phyloP scores from a whole-genome alignment of 495 filamentous ascomycete genomes.

The Penicillium ucsense region DNA sequence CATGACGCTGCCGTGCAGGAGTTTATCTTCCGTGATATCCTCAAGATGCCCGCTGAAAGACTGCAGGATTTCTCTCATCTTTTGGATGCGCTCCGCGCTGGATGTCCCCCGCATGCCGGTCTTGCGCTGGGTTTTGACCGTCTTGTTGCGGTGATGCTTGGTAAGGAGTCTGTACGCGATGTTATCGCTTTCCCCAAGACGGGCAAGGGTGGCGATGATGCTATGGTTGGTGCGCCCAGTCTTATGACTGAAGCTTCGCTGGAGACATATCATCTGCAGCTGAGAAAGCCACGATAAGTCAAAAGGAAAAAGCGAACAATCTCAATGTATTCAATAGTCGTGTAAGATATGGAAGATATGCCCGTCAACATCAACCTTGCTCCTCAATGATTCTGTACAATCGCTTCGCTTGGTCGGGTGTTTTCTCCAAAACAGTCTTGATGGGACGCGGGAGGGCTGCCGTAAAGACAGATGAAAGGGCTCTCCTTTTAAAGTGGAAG shows the following conservation, averaged over 20 bases:
- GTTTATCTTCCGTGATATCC: conserved; percentile 73
- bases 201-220: conserved; percentile 70
- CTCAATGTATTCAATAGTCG: conserved; percentile 1
- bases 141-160: conserved; percentile 69
- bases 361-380: too few relatives aligned
- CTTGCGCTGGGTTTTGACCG: conserved; percentile 90
- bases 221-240: conserved; percentile 66
- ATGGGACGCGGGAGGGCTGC: too few relatives aligned
- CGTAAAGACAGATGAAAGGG: too few relatives aligned
- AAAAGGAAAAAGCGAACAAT: background rate
- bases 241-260: conserved; percentile 52
- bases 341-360: too few relatives aligned
- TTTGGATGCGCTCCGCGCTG: conserved; percentile 67
- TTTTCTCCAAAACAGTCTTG: too few relatives aligned
- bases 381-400: too few relatives aligned
- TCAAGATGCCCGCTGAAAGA: conserved; percentile 53
- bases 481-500: too few relatives aligned
- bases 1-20: conserved; percentile 79
- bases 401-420: too few relatives aligned
- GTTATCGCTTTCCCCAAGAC: conserved; percentile 96
- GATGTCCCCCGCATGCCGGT: conserved; percentile 95
- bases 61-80: conserved; percentile 75
- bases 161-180: conserved; percentile 68
- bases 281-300: conserved; percentile 13
- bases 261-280: conserved; percentile 53